Conservation (phyloP, 2,329 filamentous ascomycete genomes). For the Pseudogymnoascus sp. region DNA sequence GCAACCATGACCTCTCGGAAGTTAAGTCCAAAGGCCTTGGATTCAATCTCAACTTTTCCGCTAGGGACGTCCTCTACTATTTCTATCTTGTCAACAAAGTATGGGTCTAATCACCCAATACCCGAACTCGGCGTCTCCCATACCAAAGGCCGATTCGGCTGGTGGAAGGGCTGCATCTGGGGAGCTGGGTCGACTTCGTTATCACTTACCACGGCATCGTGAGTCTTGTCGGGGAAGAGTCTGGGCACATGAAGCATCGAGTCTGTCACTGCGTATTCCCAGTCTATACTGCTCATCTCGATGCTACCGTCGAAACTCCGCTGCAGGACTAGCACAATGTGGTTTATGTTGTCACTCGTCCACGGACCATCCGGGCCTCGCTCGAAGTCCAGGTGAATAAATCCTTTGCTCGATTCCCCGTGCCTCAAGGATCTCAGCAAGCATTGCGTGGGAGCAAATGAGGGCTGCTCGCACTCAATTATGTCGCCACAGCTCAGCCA, state of each 20-base stretch:
- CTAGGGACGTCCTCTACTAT: too few species aligned
- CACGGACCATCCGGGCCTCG: slow-evolving; percentile 24
- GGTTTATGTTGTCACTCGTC: slow-evolving; percentile 22
- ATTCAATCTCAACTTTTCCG: too few species aligned
- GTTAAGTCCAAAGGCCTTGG: too few species aligned
- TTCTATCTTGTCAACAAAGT: slow-evolving; percentile 20
- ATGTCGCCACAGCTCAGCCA: slow-evolving; percentile 8
- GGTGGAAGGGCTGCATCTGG: slow-evolving; percentile 12
- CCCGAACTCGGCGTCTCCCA: slow-evolving; percentile 18
- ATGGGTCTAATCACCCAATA: slow-evolving; percentile 20
- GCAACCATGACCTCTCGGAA: too few species aligned
- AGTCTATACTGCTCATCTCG: slow-evolving; percentile 12
- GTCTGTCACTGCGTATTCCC: slow-evolving; percentile 21
- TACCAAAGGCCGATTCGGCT: slow-evolving; percentile 32
- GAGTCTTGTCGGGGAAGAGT: slow-evolving; percentile 26
- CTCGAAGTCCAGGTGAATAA: slow-evolving; percentile 21
- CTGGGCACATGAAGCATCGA: slow-evolving; percentile 23
- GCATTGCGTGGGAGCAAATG: slow-evolving; percentile 9
- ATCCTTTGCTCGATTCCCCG: slow-evolving; percentile 12
- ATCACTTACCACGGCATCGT: too few species aligned
- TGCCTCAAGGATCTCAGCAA: slow-evolving; percentile 12
- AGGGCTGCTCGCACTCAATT: slow-evolving; percentile 8
- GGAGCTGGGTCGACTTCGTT: too few species aligned
- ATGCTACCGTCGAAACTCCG: slow-evolving; percentile 11
- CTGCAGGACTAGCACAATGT: slow-evolving; percentile 16